Base-by-base conservation (phyloP, 345 rosid genomes). In the Chamaenerion angustifolium region DNA sequence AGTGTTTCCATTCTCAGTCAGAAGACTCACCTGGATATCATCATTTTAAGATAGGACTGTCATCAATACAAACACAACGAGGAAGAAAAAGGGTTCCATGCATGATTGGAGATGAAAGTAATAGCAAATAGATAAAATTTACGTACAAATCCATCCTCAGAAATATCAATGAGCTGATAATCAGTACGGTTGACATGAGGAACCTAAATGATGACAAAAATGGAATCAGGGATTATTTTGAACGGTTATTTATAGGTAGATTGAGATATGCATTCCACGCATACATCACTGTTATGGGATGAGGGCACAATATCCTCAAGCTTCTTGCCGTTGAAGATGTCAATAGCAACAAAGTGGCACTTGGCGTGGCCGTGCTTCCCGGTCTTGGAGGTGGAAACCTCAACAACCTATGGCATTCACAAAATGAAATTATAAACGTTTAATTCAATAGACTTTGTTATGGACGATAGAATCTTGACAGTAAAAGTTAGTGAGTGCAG, bases 81-180 rank as follows among this genome's bases (percentile, higher is more conserved):
- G 46, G 11, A 7, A 9, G 6, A 49, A 27, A 14, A n/a, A n/a
- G n/a, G n/a, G n/a, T n/a, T n/a, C n/a, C n/a, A n/a, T n/a, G n/a
- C n/a, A n/a, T n/a, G n/a, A n/a, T n/a, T n/a, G n/a, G n/a, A n/a
- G n/a, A n/a, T n/a, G n/a, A n/a, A n/a, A n/a, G n/a, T n/a, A n/a
- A n/a, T n/a, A n/a, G n/a, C n/a, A n/a, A n/a, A n/a, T n/a, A n/a
- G n/a, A n/a, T n/a, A n/a, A n/a, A n/a, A n/a, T n/a, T n/a, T 19
- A 50, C 78, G 59, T 57, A 73, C 78, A 66, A 73, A 73, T 35
- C 78, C 78, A 73, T 73, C 78, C n/a, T n/a, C n/a, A n/a, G n/a
- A n/a, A n/a, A n/a, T n/a, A n/a, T n/a, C n/a, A n/a, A n/a, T n/a
- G n/a, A 70, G 70, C 65, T 73, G 72, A 60, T 66, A 69, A 59